phyloP scores from a whole-genome alignment of 495 filamentous ascomycete genomes.

The Aspergillus sparsus region DNA sequence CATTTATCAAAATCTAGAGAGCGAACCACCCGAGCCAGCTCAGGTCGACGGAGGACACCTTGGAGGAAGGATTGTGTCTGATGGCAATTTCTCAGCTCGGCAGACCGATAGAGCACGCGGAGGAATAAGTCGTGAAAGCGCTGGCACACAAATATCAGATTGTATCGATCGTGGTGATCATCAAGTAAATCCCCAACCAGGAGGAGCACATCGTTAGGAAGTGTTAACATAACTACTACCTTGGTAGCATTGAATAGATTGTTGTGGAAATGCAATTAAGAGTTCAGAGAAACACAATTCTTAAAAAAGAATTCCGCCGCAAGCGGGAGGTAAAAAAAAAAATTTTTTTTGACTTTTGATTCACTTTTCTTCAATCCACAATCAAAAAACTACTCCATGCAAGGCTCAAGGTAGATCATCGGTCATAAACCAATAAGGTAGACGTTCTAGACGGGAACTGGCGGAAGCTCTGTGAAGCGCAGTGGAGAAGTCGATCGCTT shows the following conservation, averaged over 20 bases:
- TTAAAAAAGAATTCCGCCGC: background rate
- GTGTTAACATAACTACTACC: slow-evolving; percentile 5
- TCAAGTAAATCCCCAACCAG: slow-evolving; percentile 36
- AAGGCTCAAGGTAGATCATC: slow-evolving; percentile 10
- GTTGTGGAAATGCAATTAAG: background rate
- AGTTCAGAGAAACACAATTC: background rate
- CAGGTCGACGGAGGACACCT: slow-evolving; percentile 26
- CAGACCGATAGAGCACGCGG: slow-evolving; percentile 29
- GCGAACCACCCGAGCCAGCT: slow-evolving; percentile 31
- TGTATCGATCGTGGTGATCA: slow-evolving; percentile 31
- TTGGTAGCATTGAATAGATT: slow-evolving; percentile 1
- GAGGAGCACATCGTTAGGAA: slow-evolving; percentile 38
- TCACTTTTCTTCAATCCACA: slow-evolving; percentile 6
- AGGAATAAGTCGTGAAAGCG: slow-evolving; percentile 38
- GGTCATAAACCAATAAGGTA: slow-evolving; percentile 10
- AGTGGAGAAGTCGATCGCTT: slow-evolving; percentile 17
- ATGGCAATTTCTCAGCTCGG: slow-evolving; percentile 22
- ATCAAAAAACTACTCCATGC: slow-evolving; percentile 1
- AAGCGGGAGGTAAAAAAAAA: background rate
- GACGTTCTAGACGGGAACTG: slow-evolving; percentile 16
- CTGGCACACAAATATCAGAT: slow-evolving; percentile 34
- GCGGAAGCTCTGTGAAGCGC: slow-evolving; percentile 20
- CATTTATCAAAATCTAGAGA: slow-evolving; percentile 31
- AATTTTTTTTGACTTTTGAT: background rate
- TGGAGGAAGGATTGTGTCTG: slow-evolving; percentile 29